phyloP scores from a whole-genome alignment of 148 eudicot genomes.

The Spergularia marina region DNA sequence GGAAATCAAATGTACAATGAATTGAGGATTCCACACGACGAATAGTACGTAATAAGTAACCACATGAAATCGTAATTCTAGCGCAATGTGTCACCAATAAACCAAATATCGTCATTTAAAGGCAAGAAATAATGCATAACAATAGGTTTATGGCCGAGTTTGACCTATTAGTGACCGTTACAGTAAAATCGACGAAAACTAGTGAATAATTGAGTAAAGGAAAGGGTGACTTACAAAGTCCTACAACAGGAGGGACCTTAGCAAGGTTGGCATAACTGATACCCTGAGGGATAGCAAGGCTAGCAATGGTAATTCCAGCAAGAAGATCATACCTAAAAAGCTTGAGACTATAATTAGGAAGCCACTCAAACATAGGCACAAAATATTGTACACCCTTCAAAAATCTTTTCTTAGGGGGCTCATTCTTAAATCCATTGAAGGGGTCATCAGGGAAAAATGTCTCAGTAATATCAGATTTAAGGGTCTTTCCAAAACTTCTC shows the following conservation, averaged over 20 bases:
- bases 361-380: constrained; percentile 70
- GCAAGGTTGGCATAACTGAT: constrained; percentile 95
- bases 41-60: too few relatives aligned
- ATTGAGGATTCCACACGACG: too few relatives aligned
- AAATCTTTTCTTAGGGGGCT: constrained; percentile 32
- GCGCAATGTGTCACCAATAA: too few relatives aligned
- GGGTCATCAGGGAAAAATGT: constrained; percentile 86
- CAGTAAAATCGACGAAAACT: too few relatives aligned
- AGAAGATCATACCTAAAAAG: constrained; percentile 67
- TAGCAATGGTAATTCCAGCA: constrained; percentile 91
- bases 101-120: too few relatives aligned
- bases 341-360: constrained; percentile 46
- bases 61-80: too few relatives aligned
- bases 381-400: constrained; percentile 45
- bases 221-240: constrained; percentile 61
- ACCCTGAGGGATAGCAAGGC: constrained; percentile 96
- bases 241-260: constrained; percentile 67
- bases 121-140: not conserved
- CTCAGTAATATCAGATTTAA: constrained; percentile 49
- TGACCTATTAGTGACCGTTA: too few relatives aligned
- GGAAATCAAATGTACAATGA: too few relatives aligned
- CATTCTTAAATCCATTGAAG: constrained; percentile 35
- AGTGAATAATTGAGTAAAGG: not conserved
- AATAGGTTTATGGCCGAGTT: too few relatives aligned
- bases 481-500: constrained; percentile 35